A percentile compares a stretch with the other conserved stretches of the same genome.
These are phyloP conservation scores for Oryza glumipatula DNA, from an alignment of 176 grass and related monocot species.

Conservation along the genomic window DNA sequence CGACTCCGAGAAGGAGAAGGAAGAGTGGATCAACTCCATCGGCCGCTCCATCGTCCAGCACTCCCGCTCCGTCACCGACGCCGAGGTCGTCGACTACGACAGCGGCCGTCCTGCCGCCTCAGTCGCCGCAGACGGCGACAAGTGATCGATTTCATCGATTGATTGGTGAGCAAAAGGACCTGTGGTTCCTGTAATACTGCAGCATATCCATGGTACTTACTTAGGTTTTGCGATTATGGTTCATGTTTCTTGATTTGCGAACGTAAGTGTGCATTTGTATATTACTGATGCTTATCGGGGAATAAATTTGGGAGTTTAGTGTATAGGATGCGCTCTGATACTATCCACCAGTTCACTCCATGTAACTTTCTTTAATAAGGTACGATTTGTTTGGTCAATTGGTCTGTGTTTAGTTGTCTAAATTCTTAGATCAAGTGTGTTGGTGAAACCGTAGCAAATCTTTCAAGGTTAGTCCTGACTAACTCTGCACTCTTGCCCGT, in stretches of 20 bases:
- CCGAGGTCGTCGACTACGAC: conserved; percentile 92
- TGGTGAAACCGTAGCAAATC: background rate
- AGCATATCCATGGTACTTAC: conserved; percentile 11
- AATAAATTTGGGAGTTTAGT: conserved; percentile 44
- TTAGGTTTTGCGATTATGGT: conserved; percentile 18
- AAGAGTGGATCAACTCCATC: conserved; percentile 99
- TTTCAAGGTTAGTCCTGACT: background rate
- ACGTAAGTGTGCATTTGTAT: conserved; percentile 42
- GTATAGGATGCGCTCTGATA: conserved; percentile 27
- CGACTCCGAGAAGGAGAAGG: conserved; percentile 98
- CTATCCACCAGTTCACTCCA: conserved; percentile 9
- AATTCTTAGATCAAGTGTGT: conserved; percentile 14
- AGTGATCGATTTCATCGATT: conserved; percentile 37
- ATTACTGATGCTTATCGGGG: conserved; percentile 27
- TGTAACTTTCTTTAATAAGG: conserved; percentile 15
- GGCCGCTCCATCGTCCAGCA: conserved; percentile 97
- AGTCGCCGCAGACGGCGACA: background rate
- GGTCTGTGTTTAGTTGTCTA: background rate
- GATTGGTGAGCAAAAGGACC: conserved; percentile 40
- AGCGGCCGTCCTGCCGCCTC: conserved; percentile 37
- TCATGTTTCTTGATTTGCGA: conserved; percentile 15
- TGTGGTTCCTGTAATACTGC: conserved; percentile 26
- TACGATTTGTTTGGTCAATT: conserved; percentile 30
- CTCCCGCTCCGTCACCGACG: conserved; percentile 82
- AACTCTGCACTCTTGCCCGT: no score